Base-by-base conservation (phyloP, 2,329 filamentous ascomycete species). In the Amauroascus verrucosus region DNA sequence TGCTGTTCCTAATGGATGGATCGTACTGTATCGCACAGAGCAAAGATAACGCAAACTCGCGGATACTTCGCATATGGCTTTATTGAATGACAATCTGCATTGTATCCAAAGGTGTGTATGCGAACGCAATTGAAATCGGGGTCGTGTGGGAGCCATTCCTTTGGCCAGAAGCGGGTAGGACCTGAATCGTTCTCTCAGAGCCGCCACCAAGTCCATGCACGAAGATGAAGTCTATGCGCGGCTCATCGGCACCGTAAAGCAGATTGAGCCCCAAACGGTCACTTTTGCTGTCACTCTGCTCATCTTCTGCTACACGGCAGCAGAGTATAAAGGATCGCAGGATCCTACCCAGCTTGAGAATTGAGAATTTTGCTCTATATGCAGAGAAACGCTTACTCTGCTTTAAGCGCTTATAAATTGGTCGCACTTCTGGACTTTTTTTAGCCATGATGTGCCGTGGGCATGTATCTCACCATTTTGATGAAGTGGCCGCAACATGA, bases 131-230 rank as follows among this genome's bases (percentile, higher is more conserved):
- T 8, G 14, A 72, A 67, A 13, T 59, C 65, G 1, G 61, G 51
- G 33, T 72, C 68, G 1, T 53, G 45, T 0, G 67, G 60, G 2
- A 72, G 62, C 63, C 66, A 72, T 41, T 57, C 58, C 37, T 62
- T 57, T 1, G 70, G 70, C 71, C 70, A 72, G 57, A 64, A 73
- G 28, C 64, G 58, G 1, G 53, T 30, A 1, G 54, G 54, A 11
- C 68, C 59, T 3, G 54, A 18, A 2, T 60, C 37, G 69, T 69
- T 50, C 62, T 63, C 2, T 63, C 58, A 44, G 66, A 69, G 1
- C 63, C 63, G 1, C 70, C 72, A 7, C 67, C 68, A 1, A 74
- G 62, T 0, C 71, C 70, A 57, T 74, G 71, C 2, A 73, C 61
- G 52, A 73, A 74, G 14, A 74, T 62, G 6, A 66, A 56, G 46